A percentile compares a stretch with the other conserved stretches of the same genome.
These are phyloP conservation scores for Pseudofabraea citricarpa DNA, from an alignment of 2,329 filamentous ascomycete species.

Conservation along the genomic window DNA sequence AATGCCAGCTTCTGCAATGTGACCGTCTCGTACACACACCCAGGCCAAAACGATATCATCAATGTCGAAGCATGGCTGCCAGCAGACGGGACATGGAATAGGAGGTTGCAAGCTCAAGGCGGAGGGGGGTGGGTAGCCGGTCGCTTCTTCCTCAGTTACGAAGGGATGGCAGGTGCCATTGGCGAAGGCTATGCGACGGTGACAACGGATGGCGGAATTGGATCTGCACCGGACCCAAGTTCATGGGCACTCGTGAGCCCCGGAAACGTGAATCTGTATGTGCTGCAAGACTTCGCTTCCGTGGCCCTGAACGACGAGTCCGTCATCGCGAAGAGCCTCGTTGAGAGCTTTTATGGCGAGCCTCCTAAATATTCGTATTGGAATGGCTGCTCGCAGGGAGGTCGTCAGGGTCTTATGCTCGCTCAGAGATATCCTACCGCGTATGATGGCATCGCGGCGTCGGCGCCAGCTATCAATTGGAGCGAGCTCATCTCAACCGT, in stretches of 20 bases:
- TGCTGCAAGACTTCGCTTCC: conserved; percentile 31
- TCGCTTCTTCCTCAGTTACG: conserved; percentile 11
- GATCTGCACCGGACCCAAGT: background rate
- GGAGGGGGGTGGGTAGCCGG: conserved; percentile 27
- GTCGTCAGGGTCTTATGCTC: conserved; percentile 30
- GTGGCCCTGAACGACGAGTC: conserved; percentile 29
- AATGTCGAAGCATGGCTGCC: conserved; percentile 21
- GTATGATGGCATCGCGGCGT: conserved; percentile 33
- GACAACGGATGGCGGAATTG: conserved; percentile 23
- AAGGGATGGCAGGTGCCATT: conserved; percentile 19
- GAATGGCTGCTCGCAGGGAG: conserved; percentile 31
- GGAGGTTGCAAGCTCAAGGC: conserved; percentile 23
- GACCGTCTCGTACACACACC: conserved; percentile 23
- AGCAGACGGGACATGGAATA: conserved; percentile 21
- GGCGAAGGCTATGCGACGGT: conserved; percentile 24
- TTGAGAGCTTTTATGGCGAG: conserved; percentile 27
- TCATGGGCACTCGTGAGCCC: conserved; percentile 8
- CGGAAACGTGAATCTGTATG: conserved; percentile 9
- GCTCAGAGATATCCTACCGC: conserved; percentile 30
- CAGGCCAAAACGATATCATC: conserved; percentile 14
- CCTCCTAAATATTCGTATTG: conserved; percentile 30
- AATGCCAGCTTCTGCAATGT: conserved; percentile 22
- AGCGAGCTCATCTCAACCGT: background rate
- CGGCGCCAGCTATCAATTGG: conserved; percentile 30
- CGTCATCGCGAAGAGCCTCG: conserved; percentile 27